phyloP scores from a whole-genome alignment of 78 protist genomes.

The Guillardia theta region DNA sequence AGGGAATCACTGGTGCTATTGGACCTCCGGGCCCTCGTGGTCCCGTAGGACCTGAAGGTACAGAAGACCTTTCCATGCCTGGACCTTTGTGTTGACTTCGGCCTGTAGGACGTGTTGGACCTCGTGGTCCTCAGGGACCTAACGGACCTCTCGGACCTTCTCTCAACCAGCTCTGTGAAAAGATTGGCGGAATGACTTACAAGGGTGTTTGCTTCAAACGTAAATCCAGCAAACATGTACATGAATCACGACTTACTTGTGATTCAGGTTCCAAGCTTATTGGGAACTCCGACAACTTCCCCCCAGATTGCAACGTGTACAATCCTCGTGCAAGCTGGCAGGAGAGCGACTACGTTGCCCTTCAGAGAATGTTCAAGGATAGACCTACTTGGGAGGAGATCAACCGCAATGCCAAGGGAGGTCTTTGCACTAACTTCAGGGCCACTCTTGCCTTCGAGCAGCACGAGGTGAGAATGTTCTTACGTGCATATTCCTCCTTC shows the following conservation, averaged over 20 bases:
- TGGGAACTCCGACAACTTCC: background rate
- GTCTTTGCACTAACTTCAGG: slow-evolving; percentile 28
- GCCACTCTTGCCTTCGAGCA: slow-evolving; percentile 24
- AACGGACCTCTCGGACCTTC: background rate
- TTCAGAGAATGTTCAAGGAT: slow-evolving; percentile 17
- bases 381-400: slow-evolving; percentile 27
- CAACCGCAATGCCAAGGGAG: slow-evolving; percentile 15
- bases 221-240: background rate
- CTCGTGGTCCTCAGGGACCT: background rate
- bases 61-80: background rate
- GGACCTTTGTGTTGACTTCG: background rate
- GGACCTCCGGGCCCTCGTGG: slow-evolving; percentile 37
- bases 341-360: slow-evolving; percentile 40
- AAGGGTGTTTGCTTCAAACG: slow-evolving; percentile 30
- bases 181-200: background rate
- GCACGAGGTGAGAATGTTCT: background rate
- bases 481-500: background rate
- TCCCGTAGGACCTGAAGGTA: background rate
- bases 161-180: background rate
- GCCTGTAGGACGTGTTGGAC: background rate
- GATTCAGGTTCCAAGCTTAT: background rate
- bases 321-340: slow-evolving; percentile 35
- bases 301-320: slow-evolving; percentile 35
- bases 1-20: slow-evolving; percentile 18
- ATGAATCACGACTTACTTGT: background rate